Base-by-base conservation (phyloP, 495 filamentous ascomycete species). In the Penicillium maclennaniae region DNA sequence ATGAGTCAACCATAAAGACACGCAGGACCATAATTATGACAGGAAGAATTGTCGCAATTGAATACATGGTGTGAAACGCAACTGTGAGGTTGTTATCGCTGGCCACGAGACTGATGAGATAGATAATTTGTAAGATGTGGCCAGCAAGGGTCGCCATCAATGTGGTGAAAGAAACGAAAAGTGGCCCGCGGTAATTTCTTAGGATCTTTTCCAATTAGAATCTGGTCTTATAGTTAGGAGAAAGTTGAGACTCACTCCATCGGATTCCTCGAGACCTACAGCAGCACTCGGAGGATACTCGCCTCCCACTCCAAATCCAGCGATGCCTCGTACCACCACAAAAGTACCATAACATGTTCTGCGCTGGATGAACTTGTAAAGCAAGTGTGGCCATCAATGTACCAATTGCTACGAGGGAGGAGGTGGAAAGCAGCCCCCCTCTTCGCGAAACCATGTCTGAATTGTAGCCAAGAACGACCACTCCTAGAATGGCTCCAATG, bases 291-390 rank as follows among this genome's bases (percentile, higher is more conserved):
- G 67, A 36, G 69, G 67, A 52, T 69, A 69, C 49, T 71, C 69
- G 2, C 67, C 69, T 1, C 69, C 69, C 7, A 68, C 65, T 15
- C 69, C 69, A 40, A 71, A 69, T 0, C 69, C 69, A 28, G 58
- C 51, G 38, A 71, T 67, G 0, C 69, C 69, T 8, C 69, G 65
- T 27, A 63, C 62, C 3, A 71, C 41, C 9, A 68, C 63, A 47
- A 69, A 68, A 48, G n/a, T 63, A 71, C 69, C 69, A 71, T 23
- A 71, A 54, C 69, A 71, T 69, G 14, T 71, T 64, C 14, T 56
- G 14, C 0, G 65, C 62, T 12, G 65, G 64, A 23, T 64, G 58
- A 6, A 72, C 62, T 14, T 63, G 57, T 19, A 72, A 58, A 15
- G 63, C 67, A 39, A 72, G 48, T n/a, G 65, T 58, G 14, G 69